Evolutionary conservation across 75 land plant species (phyloP), one percentile per base, ranked within the genome.

Genomic region (Larix kaempferi): DNA sequence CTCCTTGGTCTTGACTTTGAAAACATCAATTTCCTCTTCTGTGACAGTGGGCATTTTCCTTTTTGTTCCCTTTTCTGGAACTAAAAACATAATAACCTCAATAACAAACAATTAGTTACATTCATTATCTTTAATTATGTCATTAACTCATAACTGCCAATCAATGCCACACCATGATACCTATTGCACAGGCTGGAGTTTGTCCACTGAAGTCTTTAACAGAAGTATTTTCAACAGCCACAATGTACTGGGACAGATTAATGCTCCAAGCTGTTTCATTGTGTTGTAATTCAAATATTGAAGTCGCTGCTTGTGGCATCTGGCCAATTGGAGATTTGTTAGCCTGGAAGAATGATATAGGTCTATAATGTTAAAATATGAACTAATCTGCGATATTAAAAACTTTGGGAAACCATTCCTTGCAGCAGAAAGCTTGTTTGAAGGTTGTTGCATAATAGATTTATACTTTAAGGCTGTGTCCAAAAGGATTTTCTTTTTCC

Each of bases 381-480:
- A 44, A 66, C 0, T 16, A 35, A 66, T 33, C 13, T 66, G 71
- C 39, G 49, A 37, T n/a, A 44, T 21, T 37, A 7, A 39, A 39
- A 39, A 39, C 23, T 67, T 67, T 14, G n/a, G 49, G 19, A 19
- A 37, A 67, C 39, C 22, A 67, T 67, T 37, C 71, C 21, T 67
- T 19, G 44, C 17, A 39, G 23, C 49, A 39, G 22, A 67, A 35
- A 67, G 8, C 41, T 17, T 7, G 49, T 16, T 67, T 67, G 16
- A 27, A 39, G 19, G 39, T 67, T 67, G 44, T 67, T 39, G 49
- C 49, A 67, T 35, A 21, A 6, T 35, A 6, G n/a, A 5, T 17
- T 65, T 8, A 67, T 67, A 67, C 71, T 67, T 67, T 67, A 19
- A 41, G 71, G 35, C 71, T 66, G 8, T 65, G 69, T 65, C 71